phyloP scores from a whole-genome alignment of 108 stramenopile species.

The Seminavis robusta region DNA sequence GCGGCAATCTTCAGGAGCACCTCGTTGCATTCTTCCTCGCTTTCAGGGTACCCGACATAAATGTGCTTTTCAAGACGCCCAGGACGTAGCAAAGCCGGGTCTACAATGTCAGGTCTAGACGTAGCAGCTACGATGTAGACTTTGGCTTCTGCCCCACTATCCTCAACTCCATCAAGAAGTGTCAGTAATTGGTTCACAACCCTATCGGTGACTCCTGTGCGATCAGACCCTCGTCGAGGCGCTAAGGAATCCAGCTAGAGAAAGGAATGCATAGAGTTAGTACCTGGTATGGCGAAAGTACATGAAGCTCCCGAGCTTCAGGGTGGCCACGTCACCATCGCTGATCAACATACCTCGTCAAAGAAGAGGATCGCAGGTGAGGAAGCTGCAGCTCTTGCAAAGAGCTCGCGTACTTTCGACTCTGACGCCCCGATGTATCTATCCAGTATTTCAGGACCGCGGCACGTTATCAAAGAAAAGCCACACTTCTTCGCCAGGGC shows the following conservation, averaged over 20 bases:
- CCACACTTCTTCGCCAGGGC: constrained; percentile 84
- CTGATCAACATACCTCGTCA: no score
- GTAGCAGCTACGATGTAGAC: constrained; percentile 93
- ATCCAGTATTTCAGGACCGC: constrained; percentile 95
- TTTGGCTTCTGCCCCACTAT: constrained; percentile 22
- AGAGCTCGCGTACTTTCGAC: constrained; percentile 92
- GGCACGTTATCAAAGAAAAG: constrained; percentile 84
- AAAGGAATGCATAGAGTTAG: no score
- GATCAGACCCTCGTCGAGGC: constrained; percentile 91
- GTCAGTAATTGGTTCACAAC: constrained; percentile 98
- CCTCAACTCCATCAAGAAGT: constrained; percentile 94
- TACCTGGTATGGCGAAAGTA: no score
- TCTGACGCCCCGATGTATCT: constrained; percentile 97
- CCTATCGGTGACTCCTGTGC: constrained; percentile 96
- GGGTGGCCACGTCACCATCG: no score
- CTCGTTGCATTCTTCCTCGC: constrained; percentile 61
- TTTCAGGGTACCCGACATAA: constrained; percentile 71
- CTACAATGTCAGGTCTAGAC: constrained; percentile 93
- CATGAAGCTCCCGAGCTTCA: no score
- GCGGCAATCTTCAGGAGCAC: constrained; percentile 43
- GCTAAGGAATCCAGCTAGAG: constrained; percentile 93
- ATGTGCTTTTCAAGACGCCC: constrained; percentile 94
- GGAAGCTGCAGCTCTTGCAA: constrained; percentile 81
- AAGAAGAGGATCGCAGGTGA: constrained; percentile 93
- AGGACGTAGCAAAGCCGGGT: constrained; percentile 90